Base-by-base conservation (phyloP, 148 eudicot species). In the Nepenthes mirabilis region DNA sequence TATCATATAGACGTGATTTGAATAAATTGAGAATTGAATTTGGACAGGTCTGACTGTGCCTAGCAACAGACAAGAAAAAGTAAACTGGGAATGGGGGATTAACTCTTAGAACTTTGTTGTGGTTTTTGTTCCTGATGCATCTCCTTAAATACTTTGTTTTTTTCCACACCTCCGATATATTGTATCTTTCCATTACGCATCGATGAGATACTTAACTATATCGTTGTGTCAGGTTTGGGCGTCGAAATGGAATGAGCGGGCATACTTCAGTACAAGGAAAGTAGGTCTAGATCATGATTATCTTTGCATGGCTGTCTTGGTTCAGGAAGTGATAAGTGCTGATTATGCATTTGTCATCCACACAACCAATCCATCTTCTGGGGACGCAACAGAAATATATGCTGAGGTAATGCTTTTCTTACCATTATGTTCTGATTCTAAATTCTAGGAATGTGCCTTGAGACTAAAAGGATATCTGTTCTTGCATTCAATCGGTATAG, bases 231-330 rank as follows among this genome's bases (percentile, higher is more conserved):
- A 91, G 98, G 98, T 91, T 32, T 91, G 98, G 98, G 98, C 98
- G 60, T 91, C 98, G 69, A 91, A 91, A 69, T 91, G 98, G 98
- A 91, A 91, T 10, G 98, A 91, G 74, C 78, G 98, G 68, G 98
- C 98, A 34, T 91, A 82, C 79, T 88, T 83, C 81, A 91, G 98
- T 70, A 85, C 96, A 57, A 83, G 70, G 59, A 91, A 88, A 74
- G 90, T 91, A 57, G 91, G 91, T 60, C 75, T 91, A 59, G 88
- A 91, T 71, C 98, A 91, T 47, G 89, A 88, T 37, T 79, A 61
- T 70, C 98, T 91, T 66, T 85, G 98, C 79, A 91, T 91, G 98
- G 96, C 98, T 58, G 98, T 91, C 67, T 84, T 91, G 62, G 95
- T 91, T 79, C 96, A 91, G 76, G 98, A 91, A 76, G 83, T 91